Base-by-base conservation (phyloP, 768 basidiomycete genomes). In the Suillus bovinus region DNA sequence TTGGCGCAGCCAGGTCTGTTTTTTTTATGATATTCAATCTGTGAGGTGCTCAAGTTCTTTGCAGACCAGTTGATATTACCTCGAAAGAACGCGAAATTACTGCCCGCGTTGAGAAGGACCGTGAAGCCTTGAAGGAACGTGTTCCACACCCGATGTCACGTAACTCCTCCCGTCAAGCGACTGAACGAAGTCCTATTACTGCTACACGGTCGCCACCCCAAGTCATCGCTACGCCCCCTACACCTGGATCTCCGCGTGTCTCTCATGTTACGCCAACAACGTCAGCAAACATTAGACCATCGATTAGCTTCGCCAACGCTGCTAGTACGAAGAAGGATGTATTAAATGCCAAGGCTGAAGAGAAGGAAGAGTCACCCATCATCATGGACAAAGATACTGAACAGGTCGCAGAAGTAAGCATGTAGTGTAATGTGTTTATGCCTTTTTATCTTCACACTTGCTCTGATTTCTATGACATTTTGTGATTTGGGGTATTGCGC, bases 1-100 rank as follows among this genome's bases (percentile, higher is more conserved):
- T 99, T 70, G 97, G 96, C 55, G 81, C 83, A 59, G 96, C 96
- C 39, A 89, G 78, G 91, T 92, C 67, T 55, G 84, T 74, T 22
- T 67, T 54, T 46, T 44, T 22, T 29, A n/a, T 17, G 31, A 50
- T 59, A 55, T 50, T 24, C 34, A 29, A 59, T 16, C 29, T 49
- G 49, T 14, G 17, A 54, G 29, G 16, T 65, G 63, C 60, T 63
- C 17, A 76, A 42, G 8, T 33, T 4, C 46, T 44, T 34, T n/a
- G 60, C 34, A 93, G 91, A 68, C 94, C 96, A 14, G 90, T 98
- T 24, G 95, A 99, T 72, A 87, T 90, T 20, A 80, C 89, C 38
- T 78, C 82, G 0, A 84, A 86, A 59, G 95, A 98, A 69, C 88
- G 85, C 60, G 89, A 86, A 71, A 86, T 94, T 10, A 76, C 85